Conservation (phyloP, 768 basidiomycete species). For the Leucocoprinus birnbaumii region DNA sequence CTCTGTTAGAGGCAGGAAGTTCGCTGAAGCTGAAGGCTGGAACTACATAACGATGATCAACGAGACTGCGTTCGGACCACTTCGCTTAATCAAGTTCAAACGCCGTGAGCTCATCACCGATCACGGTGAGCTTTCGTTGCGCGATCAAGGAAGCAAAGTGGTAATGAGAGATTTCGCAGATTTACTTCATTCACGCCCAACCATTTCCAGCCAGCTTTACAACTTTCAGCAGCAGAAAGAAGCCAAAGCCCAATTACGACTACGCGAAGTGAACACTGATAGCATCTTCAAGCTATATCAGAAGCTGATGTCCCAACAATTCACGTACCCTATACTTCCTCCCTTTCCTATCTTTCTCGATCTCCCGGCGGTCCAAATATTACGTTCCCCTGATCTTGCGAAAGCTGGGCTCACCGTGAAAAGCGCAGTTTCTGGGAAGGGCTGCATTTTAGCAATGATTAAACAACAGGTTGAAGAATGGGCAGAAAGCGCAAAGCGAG, state of each 20-base stretch:
- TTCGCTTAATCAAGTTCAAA: slow-evolving; percentile 33
- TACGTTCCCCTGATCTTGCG: slow-evolving; percentile 25
- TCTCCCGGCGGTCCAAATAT: slow-evolving; percentile 40
- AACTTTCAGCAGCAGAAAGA: slow-evolving; percentile 18
- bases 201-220: slow-evolving; percentile 25
- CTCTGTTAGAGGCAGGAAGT: slow-evolving; percentile 27
- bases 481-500: slow-evolving; percentile 39
- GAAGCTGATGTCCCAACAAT: slow-evolving; percentile 34
- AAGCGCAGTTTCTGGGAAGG: slow-evolving; percentile 15
- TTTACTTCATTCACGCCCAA: slow-evolving; percentile 16
- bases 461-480: slow-evolving; percentile 43
- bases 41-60: slow-evolving; percentile 36
- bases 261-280: slow-evolving; percentile 24
- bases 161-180: slow-evolving; percentile 18
- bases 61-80: slow-evolving; percentile 33
- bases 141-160: not conserved
- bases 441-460: slow-evolving; percentile 21
- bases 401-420: slow-evolving; percentile 6
- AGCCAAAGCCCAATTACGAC: slow-evolving; percentile 18
- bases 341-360: slow-evolving; percentile 43
- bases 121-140: slow-evolving; percentile 30
- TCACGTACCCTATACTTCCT: slow-evolving; percentile 34
- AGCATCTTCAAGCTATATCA: slow-evolving; percentile 43
- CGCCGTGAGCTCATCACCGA: slow-evolving; percentile 34
- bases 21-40: slow-evolving; percentile 43